These are phyloP conservation scores for Backusella westeae DNA, from an alignment of 192 early-diverging fungal genomes.

Conservation along the genomic window DNA sequence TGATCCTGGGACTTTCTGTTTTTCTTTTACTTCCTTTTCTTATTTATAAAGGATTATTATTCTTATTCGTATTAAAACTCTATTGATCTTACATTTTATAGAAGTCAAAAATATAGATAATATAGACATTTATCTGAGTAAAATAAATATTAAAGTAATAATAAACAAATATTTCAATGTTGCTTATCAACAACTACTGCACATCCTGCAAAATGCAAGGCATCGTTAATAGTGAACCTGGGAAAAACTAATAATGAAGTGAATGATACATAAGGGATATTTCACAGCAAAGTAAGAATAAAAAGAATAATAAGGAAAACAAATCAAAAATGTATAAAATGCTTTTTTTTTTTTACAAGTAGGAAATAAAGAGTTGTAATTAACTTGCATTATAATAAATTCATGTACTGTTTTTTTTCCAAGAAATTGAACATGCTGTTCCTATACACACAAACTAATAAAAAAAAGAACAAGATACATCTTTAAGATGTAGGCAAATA, in stretches of 20 bases:
- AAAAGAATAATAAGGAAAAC: not conserved
- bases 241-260: not conserved
- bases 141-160: not conserved
- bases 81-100: not conserved
- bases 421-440: not conserved
- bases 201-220: not conserved
- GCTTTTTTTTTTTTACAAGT: not conserved
- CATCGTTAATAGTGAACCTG: not conserved
- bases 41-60: not conserved
- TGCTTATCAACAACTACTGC: not conserved
- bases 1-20: not conserved
- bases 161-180: not conserved
- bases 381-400: conserved; percentile 1
- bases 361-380: not conserved
- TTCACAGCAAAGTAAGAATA: not conserved
- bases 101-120: not conserved
- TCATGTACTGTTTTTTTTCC: not conserved
- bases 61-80: not conserved
- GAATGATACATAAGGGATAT: not conserved
- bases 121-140: not conserved
- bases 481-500: not conserved
- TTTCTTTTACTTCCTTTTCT: not conserved
- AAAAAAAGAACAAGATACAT: too few relatives aligned
- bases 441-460: not conserved
- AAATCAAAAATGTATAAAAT: not conserved